phyloP scores from a whole-genome alignment of 352 stramenopile genomes.

The Aphanomyces stellatus region DNA sequence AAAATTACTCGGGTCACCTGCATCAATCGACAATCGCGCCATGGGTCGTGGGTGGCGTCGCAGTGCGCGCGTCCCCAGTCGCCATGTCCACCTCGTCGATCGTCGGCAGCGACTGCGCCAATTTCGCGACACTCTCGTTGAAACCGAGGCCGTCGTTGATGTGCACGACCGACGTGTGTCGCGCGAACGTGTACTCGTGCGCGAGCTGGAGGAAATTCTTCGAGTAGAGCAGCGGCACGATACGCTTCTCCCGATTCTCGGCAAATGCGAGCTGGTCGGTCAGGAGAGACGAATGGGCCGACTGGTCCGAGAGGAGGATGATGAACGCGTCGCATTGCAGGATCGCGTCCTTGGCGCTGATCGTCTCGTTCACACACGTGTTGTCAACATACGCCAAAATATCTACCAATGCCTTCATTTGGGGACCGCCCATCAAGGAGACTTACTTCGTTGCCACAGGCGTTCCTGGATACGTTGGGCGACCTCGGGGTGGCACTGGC shows the following conservation, averaged over 20 bases:
- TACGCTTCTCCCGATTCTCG: conserved; percentile 45
- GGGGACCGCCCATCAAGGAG: neutral
- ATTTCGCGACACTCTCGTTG: neutral
- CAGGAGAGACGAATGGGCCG: conserved; percentile 47
- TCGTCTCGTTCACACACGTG: conserved; percentile 32
- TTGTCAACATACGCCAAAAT: conserved; percentile 11
- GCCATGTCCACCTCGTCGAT: too few relatives aligned
- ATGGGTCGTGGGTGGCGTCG: too few relatives aligned
- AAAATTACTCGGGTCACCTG: too few relatives aligned
- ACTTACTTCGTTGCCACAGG: neutral
- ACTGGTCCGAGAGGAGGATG: conserved; percentile 55
- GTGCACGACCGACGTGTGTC: neutral
- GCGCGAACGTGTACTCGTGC: conserved; percentile 3
- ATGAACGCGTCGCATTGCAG: conserved; percentile 66
- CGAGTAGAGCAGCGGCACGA: conserved; percentile 5
- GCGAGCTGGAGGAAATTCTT: conserved; percentile 2
- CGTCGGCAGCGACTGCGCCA: neutral
- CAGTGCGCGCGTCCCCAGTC: too few relatives aligned
- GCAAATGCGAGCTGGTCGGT: conserved; percentile 69
- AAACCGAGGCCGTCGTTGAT: conserved; percentile 8
- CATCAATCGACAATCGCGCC: too few relatives aligned
- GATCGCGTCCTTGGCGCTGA: conserved; percentile 64
- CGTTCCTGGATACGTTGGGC: conserved; percentile 14
- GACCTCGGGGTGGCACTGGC: conserved; percentile 54
- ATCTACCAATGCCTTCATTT: neutral